Percentiles rank a stretch among this genome's conserved stretches.
Evolutionary conservation across 1,284 basidiomycete genomes (phyloP).

Genomic region (Tilletia caries): DNA sequence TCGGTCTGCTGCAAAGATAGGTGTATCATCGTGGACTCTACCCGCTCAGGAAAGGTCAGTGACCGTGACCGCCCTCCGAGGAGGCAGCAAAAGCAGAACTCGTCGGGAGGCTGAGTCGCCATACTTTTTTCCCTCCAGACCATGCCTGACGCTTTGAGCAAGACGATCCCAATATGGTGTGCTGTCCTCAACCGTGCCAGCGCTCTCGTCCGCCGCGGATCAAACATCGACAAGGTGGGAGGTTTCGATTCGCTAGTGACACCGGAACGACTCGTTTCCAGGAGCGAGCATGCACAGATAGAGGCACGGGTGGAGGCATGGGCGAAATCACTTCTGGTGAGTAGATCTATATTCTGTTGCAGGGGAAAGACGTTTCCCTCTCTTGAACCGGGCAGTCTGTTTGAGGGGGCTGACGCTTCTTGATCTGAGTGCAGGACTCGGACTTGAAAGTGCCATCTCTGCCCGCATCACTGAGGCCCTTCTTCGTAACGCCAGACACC

Average conservation of each 20-base stretch:
- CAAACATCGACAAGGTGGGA: conserved; percentile 49
- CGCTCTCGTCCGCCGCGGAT: conserved; percentile 47
- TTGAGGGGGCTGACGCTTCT: not conserved
- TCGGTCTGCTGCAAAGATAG: conserved; percentile 55
- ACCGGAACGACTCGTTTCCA: conserved; percentile 59
- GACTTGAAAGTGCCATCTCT: conserved; percentile 54
- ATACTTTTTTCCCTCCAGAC: conserved; percentile 60
- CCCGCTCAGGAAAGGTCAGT: conserved; percentile 73
- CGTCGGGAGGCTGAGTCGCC: not conserved
- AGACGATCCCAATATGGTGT: conserved; percentile 95
- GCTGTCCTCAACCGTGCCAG: conserved; percentile 76
- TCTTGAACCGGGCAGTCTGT: too few species aligned
- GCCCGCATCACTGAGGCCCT: conserved; percentile 62
- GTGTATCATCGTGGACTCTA: conserved; percentile 85
- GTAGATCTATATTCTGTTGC: not conserved
- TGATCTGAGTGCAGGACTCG: conserved; percentile 45
- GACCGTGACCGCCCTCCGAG: too few species aligned
- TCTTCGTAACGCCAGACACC: conserved; percentile 60
- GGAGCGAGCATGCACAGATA: conserved; percentile 70
- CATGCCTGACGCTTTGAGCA: conserved; percentile 88
- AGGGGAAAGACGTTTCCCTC: too few species aligned
- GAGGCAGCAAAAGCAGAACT: too few species aligned
- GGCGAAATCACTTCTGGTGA: conserved; percentile 61
- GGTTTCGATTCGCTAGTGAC: conserved; percentile 61
- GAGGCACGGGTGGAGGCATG: conserved; percentile 64